Percentiles rank a stretch among this genome's conserved stretches.
These are phyloP conservation scores for Stipa capillata DNA, from an alignment of 176 grass and related monocot genomes.

Conservation along the genomic window DNA sequence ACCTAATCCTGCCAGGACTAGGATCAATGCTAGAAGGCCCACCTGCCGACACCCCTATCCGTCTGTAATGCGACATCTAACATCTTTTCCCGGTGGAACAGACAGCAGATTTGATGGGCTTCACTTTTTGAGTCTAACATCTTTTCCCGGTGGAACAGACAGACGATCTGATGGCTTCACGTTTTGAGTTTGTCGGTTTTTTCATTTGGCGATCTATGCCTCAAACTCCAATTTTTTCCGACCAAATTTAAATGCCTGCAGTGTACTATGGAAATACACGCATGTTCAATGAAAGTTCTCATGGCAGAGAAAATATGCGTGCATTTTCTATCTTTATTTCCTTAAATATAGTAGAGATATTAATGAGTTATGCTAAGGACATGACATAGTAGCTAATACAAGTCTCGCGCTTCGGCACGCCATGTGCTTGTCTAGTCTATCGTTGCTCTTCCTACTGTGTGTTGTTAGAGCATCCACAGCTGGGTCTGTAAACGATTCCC, in stretches of 20 bases:
- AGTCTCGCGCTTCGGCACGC: too few species aligned
- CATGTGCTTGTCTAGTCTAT: too few species aligned
- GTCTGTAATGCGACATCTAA: background rate
- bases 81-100: background rate
- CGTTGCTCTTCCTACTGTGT: too few species aligned
- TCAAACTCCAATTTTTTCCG: background rate
- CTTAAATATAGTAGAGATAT: background rate
- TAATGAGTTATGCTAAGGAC: too few species aligned
- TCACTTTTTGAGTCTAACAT: too few species aligned
- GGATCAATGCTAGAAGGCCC: background rate
- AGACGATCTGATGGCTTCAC: too few species aligned
- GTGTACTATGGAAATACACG: background rate
- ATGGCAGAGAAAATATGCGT: background rate
- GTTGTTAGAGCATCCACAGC: too few species aligned
- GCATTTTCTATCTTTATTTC: background rate
- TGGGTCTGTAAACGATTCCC: too few species aligned
- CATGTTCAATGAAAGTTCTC: background rate
- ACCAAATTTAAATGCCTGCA: background rate
- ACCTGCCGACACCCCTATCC: background rate
- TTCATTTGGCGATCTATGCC: background rate
- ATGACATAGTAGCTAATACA: too few species aligned
- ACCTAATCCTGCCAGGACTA: background rate
- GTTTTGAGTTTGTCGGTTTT: too few species aligned
- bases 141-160: background rate
- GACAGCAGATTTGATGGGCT: background rate